Conservation (phyloP, 345 rosid genomes). For the Turnera subulata region DNA sequence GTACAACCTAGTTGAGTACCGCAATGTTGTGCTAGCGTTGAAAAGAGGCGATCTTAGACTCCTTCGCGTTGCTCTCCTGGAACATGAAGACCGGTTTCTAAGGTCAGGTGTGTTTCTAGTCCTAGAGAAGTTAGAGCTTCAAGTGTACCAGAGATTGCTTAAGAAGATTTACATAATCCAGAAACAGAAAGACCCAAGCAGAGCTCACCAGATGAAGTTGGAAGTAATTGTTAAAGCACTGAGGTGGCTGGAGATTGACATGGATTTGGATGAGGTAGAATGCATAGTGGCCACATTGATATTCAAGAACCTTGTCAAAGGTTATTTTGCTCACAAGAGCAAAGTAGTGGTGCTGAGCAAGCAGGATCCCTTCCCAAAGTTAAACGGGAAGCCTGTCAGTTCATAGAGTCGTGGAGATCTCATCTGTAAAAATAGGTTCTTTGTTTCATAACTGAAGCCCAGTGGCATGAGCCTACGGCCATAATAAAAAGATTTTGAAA, state of each 20-base stretch:
- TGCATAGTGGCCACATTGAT: slow-evolving; percentile 83
- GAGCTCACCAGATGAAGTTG: slow-evolving; percentile 94
- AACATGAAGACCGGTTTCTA: slow-evolving; percentile 84
- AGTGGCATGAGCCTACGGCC: no score
- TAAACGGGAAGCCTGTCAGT: slow-evolving; percentile 70
- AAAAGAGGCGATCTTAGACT: slow-evolving; percentile 85
- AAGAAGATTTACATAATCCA: slow-evolving; percentile 90
- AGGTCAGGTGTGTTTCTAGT: slow-evolving; percentile 96
- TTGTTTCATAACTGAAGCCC: no score
- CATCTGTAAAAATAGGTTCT: no score
- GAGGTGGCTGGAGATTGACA: slow-evolving; percentile 88
- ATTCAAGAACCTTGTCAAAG: slow-evolving; percentile 82
- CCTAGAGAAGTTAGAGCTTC: slow-evolving; percentile 95
- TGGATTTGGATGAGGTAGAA: slow-evolving; percentile 98
- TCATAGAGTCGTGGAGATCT: slow-evolving; percentile 48
- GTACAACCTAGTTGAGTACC: slow-evolving; percentile 74
- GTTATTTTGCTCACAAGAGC: slow-evolving; percentile 93
- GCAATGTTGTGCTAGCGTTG: slow-evolving; percentile 61
- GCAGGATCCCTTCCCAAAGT: slow-evolving; percentile 91
- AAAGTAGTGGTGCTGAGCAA: slow-evolving; percentile 94
- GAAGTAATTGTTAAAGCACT: slow-evolving; percentile 83
- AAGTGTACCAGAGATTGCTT: slow-evolving; percentile 86
- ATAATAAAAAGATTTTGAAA: no score
- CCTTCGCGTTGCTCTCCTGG: slow-evolving; percentile 79
- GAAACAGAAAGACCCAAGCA: slow-evolving; percentile 75